Conservation (phyloP, 768 basidiomycete genomes). For the Lactarius sp. region DNA sequence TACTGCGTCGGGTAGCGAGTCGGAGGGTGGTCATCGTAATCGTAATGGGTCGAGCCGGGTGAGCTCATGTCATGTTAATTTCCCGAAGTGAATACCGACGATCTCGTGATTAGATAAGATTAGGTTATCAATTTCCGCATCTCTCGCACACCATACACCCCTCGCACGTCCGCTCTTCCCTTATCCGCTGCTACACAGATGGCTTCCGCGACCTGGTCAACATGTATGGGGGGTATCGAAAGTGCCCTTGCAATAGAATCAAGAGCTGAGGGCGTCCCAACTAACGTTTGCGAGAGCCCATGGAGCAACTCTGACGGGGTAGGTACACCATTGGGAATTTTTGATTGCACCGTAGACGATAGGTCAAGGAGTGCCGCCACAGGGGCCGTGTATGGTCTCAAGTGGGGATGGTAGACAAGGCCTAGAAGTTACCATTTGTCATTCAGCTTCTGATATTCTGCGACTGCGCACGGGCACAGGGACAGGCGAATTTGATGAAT, state of each 20-base stretch:
- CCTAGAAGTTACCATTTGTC: constrained; percentile 42
- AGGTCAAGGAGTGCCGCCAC: constrained; percentile 80
- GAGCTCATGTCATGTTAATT: not conserved
- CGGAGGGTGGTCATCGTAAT: constrained; percentile 21
- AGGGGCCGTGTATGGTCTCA: constrained; percentile 83
- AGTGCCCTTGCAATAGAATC: constrained; percentile 74
- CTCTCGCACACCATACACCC: constrained; percentile 60
- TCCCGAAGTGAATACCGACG: not conserved
- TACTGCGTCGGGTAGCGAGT: constrained; percentile 20
- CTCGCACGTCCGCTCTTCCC: constrained; percentile 43
- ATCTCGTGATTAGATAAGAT: constrained; percentile 27
- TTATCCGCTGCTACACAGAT: constrained; percentile 60
- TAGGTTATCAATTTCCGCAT: constrained; percentile 64
- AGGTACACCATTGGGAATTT: constrained; percentile 50
- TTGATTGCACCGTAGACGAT: constrained; percentile 66
- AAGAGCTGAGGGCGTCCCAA: constrained; percentile 43
- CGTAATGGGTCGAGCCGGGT: constrained; percentile 6
- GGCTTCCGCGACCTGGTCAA: constrained; percentile 90
- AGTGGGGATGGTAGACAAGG: constrained; percentile 93
- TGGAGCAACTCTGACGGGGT: constrained; percentile 64
- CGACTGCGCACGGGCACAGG: not conserved
- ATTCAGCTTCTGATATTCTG: not conserved
- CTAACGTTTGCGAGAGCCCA: constrained; percentile 35
- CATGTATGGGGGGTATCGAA: constrained; percentile 86
- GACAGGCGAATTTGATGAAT: not conserved